Evolutionary conservation across 257 asterid genomes (phyloP).

Genomic region (Rehmannia glutinosa): DNA sequence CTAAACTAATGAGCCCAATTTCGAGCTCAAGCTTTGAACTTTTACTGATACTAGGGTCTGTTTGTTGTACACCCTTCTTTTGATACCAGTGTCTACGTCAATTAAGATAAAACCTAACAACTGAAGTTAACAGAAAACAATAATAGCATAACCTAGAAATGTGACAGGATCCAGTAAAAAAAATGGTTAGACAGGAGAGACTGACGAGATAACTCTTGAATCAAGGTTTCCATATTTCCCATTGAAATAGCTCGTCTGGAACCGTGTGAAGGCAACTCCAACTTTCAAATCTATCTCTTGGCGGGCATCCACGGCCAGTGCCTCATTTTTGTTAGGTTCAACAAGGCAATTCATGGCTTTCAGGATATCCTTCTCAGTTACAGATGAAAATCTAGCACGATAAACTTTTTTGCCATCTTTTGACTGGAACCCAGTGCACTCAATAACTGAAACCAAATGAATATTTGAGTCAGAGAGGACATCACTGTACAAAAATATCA

Average conservation of each 20-base stretch:
- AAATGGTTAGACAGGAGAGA: slow-evolving; percentile 23
- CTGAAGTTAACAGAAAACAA: background rate
- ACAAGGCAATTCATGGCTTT: slow-evolving; percentile 77
- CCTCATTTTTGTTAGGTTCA: slow-evolving; percentile 80
- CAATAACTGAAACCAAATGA: slow-evolving; percentile 57
- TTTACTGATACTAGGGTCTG: no score
- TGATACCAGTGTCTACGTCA: background rate
- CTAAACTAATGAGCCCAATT: background rate
- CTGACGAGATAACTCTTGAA: slow-evolving; percentile 91
- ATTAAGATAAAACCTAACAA: slow-evolving; percentile 8
- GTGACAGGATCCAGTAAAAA: background rate
- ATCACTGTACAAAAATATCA: background rate
- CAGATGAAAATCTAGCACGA: slow-evolving; percentile 93
- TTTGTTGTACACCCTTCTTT: background rate
- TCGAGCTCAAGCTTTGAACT: background rate
- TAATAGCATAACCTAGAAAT: background rate
- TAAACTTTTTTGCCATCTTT: slow-evolving; percentile 56
- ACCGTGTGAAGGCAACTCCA: slow-evolving; percentile 94
- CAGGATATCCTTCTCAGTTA: slow-evolving; percentile 76
- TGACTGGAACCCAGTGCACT: slow-evolving; percentile 64
- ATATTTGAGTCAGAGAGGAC: background rate
- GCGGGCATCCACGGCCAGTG: slow-evolving; percentile 92
- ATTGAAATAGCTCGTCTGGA: slow-evolving; percentile 85
- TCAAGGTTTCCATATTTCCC: slow-evolving; percentile 98
- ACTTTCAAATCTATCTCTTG: slow-evolving; percentile 97